Evolutionary conservation across 371 early-diverging fungal species (phyloP), one percentile per base, ranked within the genome.

Genomic region (Vittaforma corneae): DNA sequence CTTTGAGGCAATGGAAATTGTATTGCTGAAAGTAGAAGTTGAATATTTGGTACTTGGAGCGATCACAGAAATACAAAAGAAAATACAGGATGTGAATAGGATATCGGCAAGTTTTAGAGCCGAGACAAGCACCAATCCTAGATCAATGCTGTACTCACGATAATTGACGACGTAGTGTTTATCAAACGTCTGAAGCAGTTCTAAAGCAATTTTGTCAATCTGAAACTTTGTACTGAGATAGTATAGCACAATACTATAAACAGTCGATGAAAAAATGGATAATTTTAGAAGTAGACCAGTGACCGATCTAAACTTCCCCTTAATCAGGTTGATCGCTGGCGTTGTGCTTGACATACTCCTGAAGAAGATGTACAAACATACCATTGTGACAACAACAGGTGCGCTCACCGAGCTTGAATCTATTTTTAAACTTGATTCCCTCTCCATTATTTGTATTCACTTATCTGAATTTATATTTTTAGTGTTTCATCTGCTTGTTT

Each of bases 21-120:
- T 9, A 14, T 40, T 55, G 11, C 26, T 40, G 9, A 20, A n/a
- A 6, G 32, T 26, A 6, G 5, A 24, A 11, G 6, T 11, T 34
- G 6, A 9, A 6, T 26, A 18, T 5, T 9, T 16, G 6, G 16
- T 26, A 20, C 5, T 28, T 32, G 55, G 55, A 9, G 9, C 55
- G 6, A 24, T 9, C 33, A 26, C 9, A 5, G 55, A 24, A 18
- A 34, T 5, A 5, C 9, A 20, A 16, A 55, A 34, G 35, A 55
- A 55, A 16, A 55, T 24, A 9, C 32, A 55, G 9, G 55, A 55
- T 18, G 34, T 34, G 32, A 55, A 40, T 20, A 55, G 26, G 9
- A 34, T 55, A 6, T 40, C 55, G 9, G 55, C 5, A 6, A 55
- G 22, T 34, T 55, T 55, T 9, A 55, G 55, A 14, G 55, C 9